Percentiles rank a stretch among this genome's conserved stretches.
phyloP scores from a whole-genome alignment of 2,329 filamentous ascomycete species.

The Fusarium paranaense region DNA sequence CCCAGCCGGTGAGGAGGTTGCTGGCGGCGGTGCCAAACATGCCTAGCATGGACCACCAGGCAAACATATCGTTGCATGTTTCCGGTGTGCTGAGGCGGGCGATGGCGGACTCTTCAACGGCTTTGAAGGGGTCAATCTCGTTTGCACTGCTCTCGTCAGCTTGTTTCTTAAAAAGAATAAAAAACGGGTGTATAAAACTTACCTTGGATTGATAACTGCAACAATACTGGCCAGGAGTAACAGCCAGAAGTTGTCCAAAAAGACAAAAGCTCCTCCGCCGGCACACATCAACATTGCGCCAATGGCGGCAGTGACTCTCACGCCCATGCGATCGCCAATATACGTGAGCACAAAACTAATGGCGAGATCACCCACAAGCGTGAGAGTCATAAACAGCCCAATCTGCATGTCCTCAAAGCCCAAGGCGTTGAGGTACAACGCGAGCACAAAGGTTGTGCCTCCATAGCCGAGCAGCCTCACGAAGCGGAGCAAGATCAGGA shows the following conservation, averaged over 20 bases:
- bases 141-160: constrained; percentile 13
- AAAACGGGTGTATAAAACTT: neutral
- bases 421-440: constrained; percentile 36
- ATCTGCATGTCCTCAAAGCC: constrained; percentile 34
- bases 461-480: constrained; percentile 37
- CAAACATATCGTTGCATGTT: constrained; percentile 39
- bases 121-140: constrained; percentile 42
- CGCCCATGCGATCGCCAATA: constrained; percentile 32
- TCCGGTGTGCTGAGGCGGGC: constrained; percentile 34
- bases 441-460: constrained; percentile 35
- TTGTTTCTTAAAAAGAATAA: fast-evolving
- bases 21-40: constrained; percentile 39
- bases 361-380: constrained; percentile 36
- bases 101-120: constrained; percentile 38
- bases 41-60: constrained; percentile 41
- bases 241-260: constrained; percentile 35
- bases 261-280: constrained; percentile 30
- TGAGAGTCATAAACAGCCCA: constrained; percentile 39
- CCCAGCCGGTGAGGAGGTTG: constrained; percentile 36
- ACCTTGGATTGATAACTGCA: constrained; percentile 39
- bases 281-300: constrained; percentile 33
- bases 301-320: constrained; percentile 23
- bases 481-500: constrained; percentile 35
- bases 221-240: constrained; percentile 31
- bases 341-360: constrained; percentile 39